Evolutionary conservation across 305 asterid species (phyloP).

Genomic region (Fraxinus angustifolia): DNA sequence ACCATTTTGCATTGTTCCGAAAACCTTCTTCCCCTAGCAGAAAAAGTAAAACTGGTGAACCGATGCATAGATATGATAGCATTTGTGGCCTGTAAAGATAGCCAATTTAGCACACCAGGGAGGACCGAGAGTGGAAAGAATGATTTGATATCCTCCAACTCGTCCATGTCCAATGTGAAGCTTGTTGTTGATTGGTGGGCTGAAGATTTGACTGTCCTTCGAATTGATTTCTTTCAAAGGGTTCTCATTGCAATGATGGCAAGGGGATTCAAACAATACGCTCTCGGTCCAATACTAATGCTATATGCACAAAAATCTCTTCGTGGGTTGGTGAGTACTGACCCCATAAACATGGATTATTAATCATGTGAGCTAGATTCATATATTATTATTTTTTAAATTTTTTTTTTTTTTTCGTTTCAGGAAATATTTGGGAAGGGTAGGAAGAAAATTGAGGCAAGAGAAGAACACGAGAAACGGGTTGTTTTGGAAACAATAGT

Average conservation of each 20-base stretch:
- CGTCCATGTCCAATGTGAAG: constrained; percentile 22
- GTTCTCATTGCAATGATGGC: constrained; percentile 69
- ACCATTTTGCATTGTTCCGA: constrained; percentile 57
- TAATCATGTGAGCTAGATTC: background rate
- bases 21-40: constrained; percentile 62
- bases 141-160: constrained; percentile 23
- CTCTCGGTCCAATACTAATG: constrained; percentile 77
- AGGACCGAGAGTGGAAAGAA: constrained; percentile 27
- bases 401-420: constrained; percentile 9
- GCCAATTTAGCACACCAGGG: constrained; percentile 36
- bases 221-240: constrained; percentile 72
- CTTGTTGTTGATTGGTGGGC: constrained; percentile 80
- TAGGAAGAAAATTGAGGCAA: constrained; percentile 61
- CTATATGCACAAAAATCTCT: constrained; percentile 76
- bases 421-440: constrained; percentile 82
- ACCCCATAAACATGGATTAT: constrained; percentile 9
- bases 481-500: constrained; percentile 78
- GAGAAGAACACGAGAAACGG: constrained; percentile 74
- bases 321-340: constrained; percentile 87
- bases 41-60: constrained; percentile 59
- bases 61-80: constrained; percentile 69
- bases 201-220: constrained; percentile 66
- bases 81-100: constrained; percentile 57
- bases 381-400: background rate
- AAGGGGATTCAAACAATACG: constrained; percentile 65